A percentile compares a stretch with the other conserved stretches of the same genome.
Evolutionary conservation across 1,284 basidiomycete species (phyloP).

Genomic region (Rhodotorula glutinis): DNA sequence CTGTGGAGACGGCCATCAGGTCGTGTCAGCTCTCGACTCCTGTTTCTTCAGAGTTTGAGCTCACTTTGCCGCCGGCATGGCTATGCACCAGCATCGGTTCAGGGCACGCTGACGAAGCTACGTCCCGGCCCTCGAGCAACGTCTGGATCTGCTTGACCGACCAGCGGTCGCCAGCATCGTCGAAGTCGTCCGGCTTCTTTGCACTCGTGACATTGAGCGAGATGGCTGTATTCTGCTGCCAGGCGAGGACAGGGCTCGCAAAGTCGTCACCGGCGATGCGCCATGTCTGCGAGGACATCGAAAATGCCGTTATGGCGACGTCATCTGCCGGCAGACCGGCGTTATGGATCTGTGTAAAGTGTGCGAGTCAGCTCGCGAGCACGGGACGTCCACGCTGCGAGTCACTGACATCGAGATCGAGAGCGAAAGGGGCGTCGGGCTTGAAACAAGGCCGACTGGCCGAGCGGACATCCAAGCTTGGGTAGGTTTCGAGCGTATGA

Average conservation of each 20-base stretch:
- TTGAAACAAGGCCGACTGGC: slow-evolving; percentile 1
- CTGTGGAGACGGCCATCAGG: too few species aligned
- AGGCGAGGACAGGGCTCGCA: slow-evolving; percentile 3
- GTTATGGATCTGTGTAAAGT: slow-evolving; percentile 20
- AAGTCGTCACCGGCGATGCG: neutral
- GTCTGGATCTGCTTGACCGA: slow-evolving; percentile 19
- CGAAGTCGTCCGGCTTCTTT: neutral
- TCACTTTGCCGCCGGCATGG: too few species aligned
- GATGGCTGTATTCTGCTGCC: slow-evolving; percentile 24
- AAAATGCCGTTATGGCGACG: slow-evolving; percentile 18
- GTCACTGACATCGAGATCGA: slow-evolving; percentile 23
- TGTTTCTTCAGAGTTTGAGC: too few species aligned
- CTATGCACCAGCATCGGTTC: too few species aligned
- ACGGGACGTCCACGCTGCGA: too few species aligned
- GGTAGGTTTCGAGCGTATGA: slow-evolving; percentile 28
- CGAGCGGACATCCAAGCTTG: slow-evolving; percentile 26
- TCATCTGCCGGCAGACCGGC: slow-evolving; percentile 23
- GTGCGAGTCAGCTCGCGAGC: neutral
- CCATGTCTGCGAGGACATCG: slow-evolving; percentile 29
- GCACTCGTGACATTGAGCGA: slow-evolving; percentile 2
- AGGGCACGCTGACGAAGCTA: neutral
- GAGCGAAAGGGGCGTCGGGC: slow-evolving; percentile 1
- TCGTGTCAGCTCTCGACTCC: too few species aligned
- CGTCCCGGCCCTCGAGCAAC: slow-evolving; percentile 28
- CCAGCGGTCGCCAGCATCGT: slow-evolving; percentile 3